Conservation (phyloP, 345 rosid genomes). For the Camelina sativa region DNA sequence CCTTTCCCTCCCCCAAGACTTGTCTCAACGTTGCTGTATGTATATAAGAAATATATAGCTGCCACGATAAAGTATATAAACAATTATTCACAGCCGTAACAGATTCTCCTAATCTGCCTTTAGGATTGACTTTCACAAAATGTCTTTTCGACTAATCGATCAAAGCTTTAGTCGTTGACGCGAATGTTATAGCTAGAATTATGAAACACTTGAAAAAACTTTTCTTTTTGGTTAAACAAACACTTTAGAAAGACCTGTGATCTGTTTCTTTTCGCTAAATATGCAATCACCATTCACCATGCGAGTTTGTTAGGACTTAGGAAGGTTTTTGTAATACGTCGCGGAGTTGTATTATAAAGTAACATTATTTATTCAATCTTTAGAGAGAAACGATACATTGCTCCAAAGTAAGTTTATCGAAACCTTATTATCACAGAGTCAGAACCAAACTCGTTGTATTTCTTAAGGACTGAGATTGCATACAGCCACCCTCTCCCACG, state of each 20-base stretch:
- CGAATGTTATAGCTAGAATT: not conserved
- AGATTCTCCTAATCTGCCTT: not conserved
- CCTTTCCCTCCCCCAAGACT: not conserved
- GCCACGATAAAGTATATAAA: not conserved
- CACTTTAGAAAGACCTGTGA: not conserved
- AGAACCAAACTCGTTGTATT: conserved; percentile 13
- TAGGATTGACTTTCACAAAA: not conserved
- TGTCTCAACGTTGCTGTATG: not conserved
- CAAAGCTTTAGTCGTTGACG: conserved; percentile 1
- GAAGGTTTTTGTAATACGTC: not conserved
- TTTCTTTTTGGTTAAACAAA: not conserved
- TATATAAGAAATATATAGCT: not conserved
- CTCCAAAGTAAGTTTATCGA: not conserved
- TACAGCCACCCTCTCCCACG: conserved; percentile 81
- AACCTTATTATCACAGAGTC: conserved; percentile 4
- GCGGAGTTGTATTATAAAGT: not conserved
- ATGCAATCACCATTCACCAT: not conserved
- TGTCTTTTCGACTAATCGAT: conserved; percentile 6
- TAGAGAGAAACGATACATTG: not conserved
- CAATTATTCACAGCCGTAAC: not conserved
- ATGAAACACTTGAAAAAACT: not conserved
- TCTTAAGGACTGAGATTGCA: conserved; percentile 50
- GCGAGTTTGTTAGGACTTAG: not conserved
- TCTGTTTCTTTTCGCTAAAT: not conserved
- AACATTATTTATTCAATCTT: not conserved